Conservation (phyloP, 345 rosid species). For the Pelargonium nanum region DNA sequence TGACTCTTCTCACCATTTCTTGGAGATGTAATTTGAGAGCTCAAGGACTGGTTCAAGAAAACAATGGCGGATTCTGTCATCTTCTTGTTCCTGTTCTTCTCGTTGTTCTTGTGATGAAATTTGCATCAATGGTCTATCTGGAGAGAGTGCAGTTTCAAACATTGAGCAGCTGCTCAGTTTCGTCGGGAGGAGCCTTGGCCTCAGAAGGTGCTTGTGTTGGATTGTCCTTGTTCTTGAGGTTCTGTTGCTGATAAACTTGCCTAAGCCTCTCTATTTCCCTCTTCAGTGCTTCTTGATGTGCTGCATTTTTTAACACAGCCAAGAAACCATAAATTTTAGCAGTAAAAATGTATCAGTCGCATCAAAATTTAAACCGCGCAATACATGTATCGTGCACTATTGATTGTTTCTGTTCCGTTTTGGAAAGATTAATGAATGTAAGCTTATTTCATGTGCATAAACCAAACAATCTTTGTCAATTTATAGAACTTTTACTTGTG, state of each 20-base stretch:
- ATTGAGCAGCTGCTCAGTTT: conserved; percentile 16
- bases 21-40: no score
- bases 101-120: no score
- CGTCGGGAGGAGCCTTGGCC: conserved; percentile 14
- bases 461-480: background rate
- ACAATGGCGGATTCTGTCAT: no score
- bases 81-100: no score
- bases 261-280: conserved; percentile 82
- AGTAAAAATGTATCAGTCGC: background rate
- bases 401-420: no score
- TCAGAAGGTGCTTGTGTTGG: conserved; percentile 16
- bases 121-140: no score
- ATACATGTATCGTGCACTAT: background rate
- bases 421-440: no score
- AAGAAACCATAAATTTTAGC: background rate
- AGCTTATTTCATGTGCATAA: background rate
- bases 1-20: no score
- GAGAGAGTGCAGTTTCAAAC: no score
- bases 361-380: background rate
- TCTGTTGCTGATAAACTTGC: conserved; percentile 60
- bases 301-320: conserved; percentile 19
- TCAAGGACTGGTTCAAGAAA: no score
- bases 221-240: conserved; percentile 32
- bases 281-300: conserved; percentile 78
- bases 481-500: no score